phyloP scores from a whole-genome alignment of 2,329 filamentous ascomycete genomes.

The Aschersonia sp. region DNA sequence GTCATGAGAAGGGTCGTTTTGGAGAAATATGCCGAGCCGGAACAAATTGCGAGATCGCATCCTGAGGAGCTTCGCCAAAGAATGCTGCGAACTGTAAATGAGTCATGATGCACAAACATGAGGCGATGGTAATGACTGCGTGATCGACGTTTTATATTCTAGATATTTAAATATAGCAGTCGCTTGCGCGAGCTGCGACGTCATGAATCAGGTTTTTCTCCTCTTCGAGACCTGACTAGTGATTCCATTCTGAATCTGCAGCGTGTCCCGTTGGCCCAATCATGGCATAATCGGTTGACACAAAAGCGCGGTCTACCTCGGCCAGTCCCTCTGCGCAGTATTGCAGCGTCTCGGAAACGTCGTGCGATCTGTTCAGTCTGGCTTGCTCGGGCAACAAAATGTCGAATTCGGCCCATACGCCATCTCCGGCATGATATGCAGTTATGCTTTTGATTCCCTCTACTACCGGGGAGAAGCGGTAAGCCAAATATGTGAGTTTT shows the following conservation, averaged over 20 bases:
- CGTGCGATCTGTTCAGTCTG: constrained; percentile 14
- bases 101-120: background rate
- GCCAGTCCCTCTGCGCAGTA: constrained; percentile 17
- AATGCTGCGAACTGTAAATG: constrained; percentile 12
- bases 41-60: constrained; percentile 24
- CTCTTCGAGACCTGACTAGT: constrained; percentile 1
- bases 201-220: background rate
- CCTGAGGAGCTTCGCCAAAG: constrained; percentile 21
- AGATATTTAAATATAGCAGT: no score
- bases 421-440: constrained; percentile 18
- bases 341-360: constrained; percentile 19
- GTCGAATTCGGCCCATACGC: constrained; percentile 19
- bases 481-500: constrained; percentile 18
- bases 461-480: constrained; percentile 17
- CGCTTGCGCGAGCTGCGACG: background rate
- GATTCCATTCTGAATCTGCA: constrained; percentile 9
- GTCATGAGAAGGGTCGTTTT: constrained; percentile 56
- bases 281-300: constrained; percentile 18
- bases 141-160: no score
- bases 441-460: constrained; percentile 18
- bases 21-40: constrained; percentile 22
- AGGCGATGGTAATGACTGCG: no score
- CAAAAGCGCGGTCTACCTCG: constrained; percentile 18
- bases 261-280: constrained; percentile 17
- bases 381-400: constrained; percentile 16